Evolutionary conservation across 148 eudicot species (phyloP), one percentile per base, ranked within the genome.

Genomic region (Arctostaphylos glauca): DNA sequence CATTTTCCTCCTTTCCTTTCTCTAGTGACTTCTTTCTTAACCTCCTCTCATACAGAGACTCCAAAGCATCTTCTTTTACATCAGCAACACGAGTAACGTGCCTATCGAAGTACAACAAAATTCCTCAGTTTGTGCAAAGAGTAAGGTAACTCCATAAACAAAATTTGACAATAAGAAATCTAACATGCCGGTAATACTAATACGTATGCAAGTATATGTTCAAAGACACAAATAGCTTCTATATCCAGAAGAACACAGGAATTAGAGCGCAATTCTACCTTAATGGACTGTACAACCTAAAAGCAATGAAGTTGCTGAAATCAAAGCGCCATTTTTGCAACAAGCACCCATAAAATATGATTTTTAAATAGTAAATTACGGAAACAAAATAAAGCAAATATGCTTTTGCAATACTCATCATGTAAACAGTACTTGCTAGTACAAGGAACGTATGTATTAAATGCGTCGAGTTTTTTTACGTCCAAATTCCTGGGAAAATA

Each of bases 51-150:
- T 92, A 94, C 25, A 83, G 64, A 6, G 83, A 73, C 87, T 96
- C 99, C 86, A 96, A 83, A 48, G 87, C 92, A 85, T 91, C 99
- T 84, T 93, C 98, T 77, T 92, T 87, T 6, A 86, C 90, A 89
- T 91, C 94, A 9, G 98, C 99, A 86, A 96, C 93, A 74, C 99
- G 98, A 53, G 83, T 85, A 60, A 96, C 98, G 85, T 94, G 95
- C 90, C 99, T 96, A 84, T 10, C 31, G 21, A 84, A 46, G 18
- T 18, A 56, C 43, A 74, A 64, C 19, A 46, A 77, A 50, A 52
- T 80, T 58, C 12, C 80, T 59, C 75, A 87, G 41, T 10, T 66
- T 38, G n/a, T 5, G 21, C 23, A 41, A 54, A 10, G 55, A 2
- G 31, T 31, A 52, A 21, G 80, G 47, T 31, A 76, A 77, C 38